Conservation (phyloP, 2,329 filamentous ascomycete genomes). For the Plectosphaerella sp. region DNA sequence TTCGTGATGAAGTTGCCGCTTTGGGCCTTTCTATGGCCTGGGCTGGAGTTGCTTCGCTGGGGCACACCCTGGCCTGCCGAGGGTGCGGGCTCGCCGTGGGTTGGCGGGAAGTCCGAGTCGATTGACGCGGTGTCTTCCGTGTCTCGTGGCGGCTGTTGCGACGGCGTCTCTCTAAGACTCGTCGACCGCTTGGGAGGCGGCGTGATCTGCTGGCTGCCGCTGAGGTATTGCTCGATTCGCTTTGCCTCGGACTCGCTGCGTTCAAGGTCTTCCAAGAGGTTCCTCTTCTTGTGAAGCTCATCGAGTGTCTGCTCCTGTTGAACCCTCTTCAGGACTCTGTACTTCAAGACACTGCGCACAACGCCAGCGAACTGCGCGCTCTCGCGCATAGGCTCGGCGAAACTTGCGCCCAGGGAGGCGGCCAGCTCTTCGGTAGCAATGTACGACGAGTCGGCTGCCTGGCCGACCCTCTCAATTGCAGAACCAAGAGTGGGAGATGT, state of each 20-base stretch:
- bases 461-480: slow-evolving; percentile 90
- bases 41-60: slow-evolving; percentile 36
- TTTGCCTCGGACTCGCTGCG: slow-evolving; percentile 88
- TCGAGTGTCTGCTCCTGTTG: slow-evolving; percentile 97
- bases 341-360: slow-evolving; percentile 81
- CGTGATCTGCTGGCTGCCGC: slow-evolving; percentile 60
- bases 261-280: slow-evolving; percentile 82
- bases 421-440: slow-evolving; percentile 92
- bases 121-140: slow-evolving; percentile 81
- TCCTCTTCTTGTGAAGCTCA: slow-evolving; percentile 81
- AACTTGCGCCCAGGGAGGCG: slow-evolving; percentile 81
- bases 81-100: slow-evolving; percentile 71
- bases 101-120: slow-evolving; percentile 93
- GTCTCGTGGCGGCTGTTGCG: slow-evolving; percentile 48
- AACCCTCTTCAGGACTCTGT: slow-evolving; percentile 87
- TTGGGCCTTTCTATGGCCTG: slow-evolving; percentile 70
- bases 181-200: slow-evolving; percentile 64
- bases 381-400: slow-evolving; percentile 96
- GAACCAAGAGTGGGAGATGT: slow-evolving; percentile 82
- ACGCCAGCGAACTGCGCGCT: slow-evolving; percentile 96
- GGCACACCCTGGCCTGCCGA: slow-evolving; percentile 71
- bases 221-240: slow-evolving; percentile 89
- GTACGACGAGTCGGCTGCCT: slow-evolving; percentile 93
- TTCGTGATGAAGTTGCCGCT: slow-evolving; percentile 88
- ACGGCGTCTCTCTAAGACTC: slow-evolving; percentile 45